Conservation (phyloP, 2,329 filamentous ascomycete species). For the Xylariaceae sp. region DNA sequence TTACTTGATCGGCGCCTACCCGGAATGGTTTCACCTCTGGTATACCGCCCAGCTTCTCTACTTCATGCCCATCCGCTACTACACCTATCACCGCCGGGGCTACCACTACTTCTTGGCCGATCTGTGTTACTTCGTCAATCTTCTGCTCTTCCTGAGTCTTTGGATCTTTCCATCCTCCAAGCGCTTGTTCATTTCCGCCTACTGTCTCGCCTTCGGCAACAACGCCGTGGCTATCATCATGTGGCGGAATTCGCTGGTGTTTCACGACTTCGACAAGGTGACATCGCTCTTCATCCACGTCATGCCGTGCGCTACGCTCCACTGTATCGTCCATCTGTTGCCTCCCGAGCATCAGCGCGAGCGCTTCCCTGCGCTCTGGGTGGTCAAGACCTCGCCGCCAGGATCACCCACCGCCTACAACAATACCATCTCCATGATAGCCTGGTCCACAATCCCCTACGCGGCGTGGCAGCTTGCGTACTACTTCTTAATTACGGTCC, state of each 20-base stretch:
- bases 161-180: slow-evolving; percentile 91
- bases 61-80: slow-evolving; percentile 94
- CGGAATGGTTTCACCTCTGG: slow-evolving; percentile 86
- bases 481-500: slow-evolving; percentile 91
- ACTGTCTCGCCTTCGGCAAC: slow-evolving; percentile 90
- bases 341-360: slow-evolving; percentile 54
- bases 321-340: slow-evolving; percentile 83
- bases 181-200: slow-evolving; percentile 83
- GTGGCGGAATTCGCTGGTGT: slow-evolving; percentile 98
- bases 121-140: slow-evolving; percentile 96
- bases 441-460: slow-evolving; percentile 92
- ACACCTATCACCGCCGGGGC: slow-evolving; percentile 82
- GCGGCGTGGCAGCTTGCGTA: slow-evolving; percentile 87
- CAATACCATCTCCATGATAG: slow-evolving; percentile 72
- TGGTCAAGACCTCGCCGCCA: slow-evolving; percentile 61
- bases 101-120: slow-evolving; percentile 98
- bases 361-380: slow-evolving; percentile 78
- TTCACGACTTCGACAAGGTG: slow-evolving; percentile 97
- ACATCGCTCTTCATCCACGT: slow-evolving; percentile 99
- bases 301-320: slow-evolving; percentile 91
- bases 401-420: slow-evolving; percentile 75
- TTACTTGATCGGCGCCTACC: slow-evolving; percentile 80
- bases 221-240: slow-evolving; percentile 97
- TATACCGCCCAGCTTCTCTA: slow-evolving; percentile 82
- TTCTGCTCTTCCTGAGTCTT: slow-evolving; percentile 71